Evolutionary conservation across 2,329 filamentous ascomycete species (phyloP).

Genomic region (Emmonsia crescens): DNA sequence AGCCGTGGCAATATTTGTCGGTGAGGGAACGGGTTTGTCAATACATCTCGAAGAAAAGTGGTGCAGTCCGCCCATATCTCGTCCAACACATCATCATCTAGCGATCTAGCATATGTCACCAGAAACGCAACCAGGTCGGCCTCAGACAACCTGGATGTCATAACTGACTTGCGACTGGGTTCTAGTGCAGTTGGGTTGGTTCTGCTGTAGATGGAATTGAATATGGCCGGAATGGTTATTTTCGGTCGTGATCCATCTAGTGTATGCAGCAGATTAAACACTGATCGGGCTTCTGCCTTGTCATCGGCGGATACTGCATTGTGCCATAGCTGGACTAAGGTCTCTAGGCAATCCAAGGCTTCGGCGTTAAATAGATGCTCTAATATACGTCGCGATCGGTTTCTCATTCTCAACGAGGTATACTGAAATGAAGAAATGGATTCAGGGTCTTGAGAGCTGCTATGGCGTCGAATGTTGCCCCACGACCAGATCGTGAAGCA

Average conservation of each 20-base stretch:
- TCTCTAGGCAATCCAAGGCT: slow-evolving; percentile 86
- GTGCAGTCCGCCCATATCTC: slow-evolving; percentile 97
- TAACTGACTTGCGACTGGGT: slow-evolving; percentile 67
- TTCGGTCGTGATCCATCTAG: slow-evolving; percentile 84
- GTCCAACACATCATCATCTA: slow-evolving; percentile 96
- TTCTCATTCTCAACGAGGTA: slow-evolving; percentile 82
- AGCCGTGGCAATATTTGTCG: slow-evolving; percentile 77
- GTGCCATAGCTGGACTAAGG: slow-evolving; percentile 74
- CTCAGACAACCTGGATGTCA: slow-evolving; percentile 76
- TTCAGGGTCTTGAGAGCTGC: slow-evolving; percentile 46
- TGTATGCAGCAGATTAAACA: slow-evolving; percentile 80
- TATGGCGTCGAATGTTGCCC: slow-evolving; percentile 48
- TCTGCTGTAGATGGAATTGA: slow-evolving; percentile 91
- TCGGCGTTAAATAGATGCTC: slow-evolving; percentile 91
- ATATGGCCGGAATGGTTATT: slow-evolving; percentile 83
- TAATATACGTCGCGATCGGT: slow-evolving; percentile 72
- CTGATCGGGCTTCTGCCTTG: slow-evolving; percentile 46
- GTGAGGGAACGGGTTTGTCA: slow-evolving; percentile 90
- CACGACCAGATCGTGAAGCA: slow-evolving; percentile 95
- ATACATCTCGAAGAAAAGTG: slow-evolving; percentile 75
- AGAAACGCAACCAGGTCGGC: slow-evolving; percentile 78
- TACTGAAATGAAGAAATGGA: slow-evolving; percentile 78
- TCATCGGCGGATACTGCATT: slow-evolving; percentile 39
- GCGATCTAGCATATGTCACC: slow-evolving; percentile 75
- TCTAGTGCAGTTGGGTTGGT: slow-evolving; percentile 77